Evolutionary conservation across 2,329 filamentous ascomycete species (phyloP), one percentile per base, ranked within the genome.

Genomic region (Beauveria sp.): DNA sequence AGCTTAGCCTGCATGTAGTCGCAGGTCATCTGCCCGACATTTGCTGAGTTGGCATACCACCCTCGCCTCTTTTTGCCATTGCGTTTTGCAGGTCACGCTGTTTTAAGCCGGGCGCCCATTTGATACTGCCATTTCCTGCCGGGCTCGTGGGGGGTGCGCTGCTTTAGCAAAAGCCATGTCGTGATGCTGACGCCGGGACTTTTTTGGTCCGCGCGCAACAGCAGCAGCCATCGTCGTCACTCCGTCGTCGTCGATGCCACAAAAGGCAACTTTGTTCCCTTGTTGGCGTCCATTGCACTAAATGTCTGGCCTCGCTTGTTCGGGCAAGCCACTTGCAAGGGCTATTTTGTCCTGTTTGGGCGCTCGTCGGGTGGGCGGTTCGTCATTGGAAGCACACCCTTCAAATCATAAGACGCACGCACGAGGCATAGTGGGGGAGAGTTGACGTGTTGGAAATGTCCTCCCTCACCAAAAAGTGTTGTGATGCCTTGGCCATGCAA

Each of bases 1-100:
- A 58, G 37, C 50, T 59, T 30, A 41, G 57, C 48, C 59, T 65
- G 64, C 64, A 65, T 65, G 53, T 51, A 41, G 34, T 55, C 24
- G 34, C 22, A 46, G 72, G 72, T 74, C 72, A 74, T 74, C 72
- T 74, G 72, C 70, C 65, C 63, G 63, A 54, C 62, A 64, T 66
- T 65, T 72, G 71, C 70, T 74, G 72, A 73, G 72, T 62, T 74
- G 72, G 70, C 71, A 71, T 63, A 58, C 65, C 64, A 64, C 67
- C 63, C 56, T 22, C 18, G 14, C 46, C 28, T 14, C n/a, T 57
- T 51, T 69, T 69, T 68, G 59, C 59, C 66, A 30, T 61, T 61
- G 51, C 44, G 50, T 61, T 61, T 61, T 56, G 52, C 59, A 61
- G 59, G 59, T 61, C 59, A 61, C 59, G 59, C 53, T 34, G 52